Evolutionary conservation across 148 eudicot species (phyloP), one percentile per base, ranked within the genome.

Genomic region (Chenopodium suecicum): DNA sequence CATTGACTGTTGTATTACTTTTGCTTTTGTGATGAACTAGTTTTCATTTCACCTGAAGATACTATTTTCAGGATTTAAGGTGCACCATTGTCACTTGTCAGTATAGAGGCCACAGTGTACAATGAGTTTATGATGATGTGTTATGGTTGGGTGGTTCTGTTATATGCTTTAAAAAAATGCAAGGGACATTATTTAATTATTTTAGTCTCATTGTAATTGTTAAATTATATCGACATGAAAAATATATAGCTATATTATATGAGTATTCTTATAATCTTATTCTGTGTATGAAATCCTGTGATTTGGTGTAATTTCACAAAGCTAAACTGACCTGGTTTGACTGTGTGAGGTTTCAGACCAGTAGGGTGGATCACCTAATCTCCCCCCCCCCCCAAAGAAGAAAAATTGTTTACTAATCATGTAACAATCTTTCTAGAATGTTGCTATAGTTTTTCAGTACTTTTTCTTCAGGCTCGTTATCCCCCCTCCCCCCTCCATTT

Each of bases 1-100:
- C 17, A 20, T 47, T 29, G 46, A 44, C 48, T 73, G 58, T 74
- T 46, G 22, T 17, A 17, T 1, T 29, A 27, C 32, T 52, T 69
- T 68, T 83, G 68, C 82, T 74, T 73, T 72, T 56, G 13, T 77
- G 17, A 11, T 73, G 41, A 69, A 50, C 25, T 27, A 17, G 44
- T 54, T 27, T 34, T 29, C 12, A 12, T 71, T 23, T 56, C 37
- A 19, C 58, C 11, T 72, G 10, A 71, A 37, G 17, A 70, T 72
- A 47, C 52, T 22, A 37, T 56, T 56, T 54, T 50, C 22, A 46
- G 20, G 29, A 22, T 34, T 17, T 3, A 56, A 56, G 62, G 62
- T 56, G 22, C 22, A 56, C 5, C 22, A 56, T 16, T 3, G 22
- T 3, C 22, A 56, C 22, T 14, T 3, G 22, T 3, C 22, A 56